phyloP scores from a whole-genome alignment of 108 stramenopile genomes.

The Chaetoceros muelleri region DNA sequence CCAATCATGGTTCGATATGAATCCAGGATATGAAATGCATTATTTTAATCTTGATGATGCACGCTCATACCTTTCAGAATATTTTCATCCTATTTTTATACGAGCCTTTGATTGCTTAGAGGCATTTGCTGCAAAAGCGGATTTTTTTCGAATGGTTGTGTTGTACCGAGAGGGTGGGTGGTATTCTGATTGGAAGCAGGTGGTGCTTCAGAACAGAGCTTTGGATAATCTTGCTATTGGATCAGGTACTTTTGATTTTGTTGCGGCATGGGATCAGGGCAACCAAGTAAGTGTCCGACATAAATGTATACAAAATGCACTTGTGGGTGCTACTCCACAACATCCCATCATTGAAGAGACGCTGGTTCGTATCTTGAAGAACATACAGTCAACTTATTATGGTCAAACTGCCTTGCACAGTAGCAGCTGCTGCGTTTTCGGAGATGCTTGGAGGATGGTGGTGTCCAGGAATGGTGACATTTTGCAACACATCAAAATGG shows the following conservation, averaged over 20 bases:
- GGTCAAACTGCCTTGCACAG: neutral
- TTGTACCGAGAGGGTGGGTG: conserved; percentile 36
- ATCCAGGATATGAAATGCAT: conserved; percentile 9
- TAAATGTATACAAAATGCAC: conserved; percentile 7
- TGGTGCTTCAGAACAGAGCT: neutral
- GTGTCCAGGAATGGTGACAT: neutral
- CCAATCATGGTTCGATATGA: conserved; percentile 4
- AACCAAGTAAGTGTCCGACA: neutral
- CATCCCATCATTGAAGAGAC: conserved; percentile 4
- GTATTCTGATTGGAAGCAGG: conserved; percentile 26
- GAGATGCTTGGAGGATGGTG: neutral
- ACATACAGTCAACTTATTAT: conserved; percentile 4
- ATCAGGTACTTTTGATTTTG: neutral
- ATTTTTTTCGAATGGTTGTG: conserved; percentile 38
- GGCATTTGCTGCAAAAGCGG: conserved; percentile 21
- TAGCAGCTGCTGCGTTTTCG: conserved; percentile 5
- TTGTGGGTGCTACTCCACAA: conserved; percentile 4
- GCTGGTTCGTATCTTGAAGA: conserved; percentile 1
- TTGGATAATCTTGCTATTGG: neutral
- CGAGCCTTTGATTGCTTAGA: conserved; percentile 16
- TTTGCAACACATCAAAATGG: neutral
- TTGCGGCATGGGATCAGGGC: neutral
- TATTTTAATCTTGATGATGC: conserved; percentile 4
- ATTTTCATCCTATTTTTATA: conserved; percentile 14
- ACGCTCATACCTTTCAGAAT: conserved; percentile 1